Percentiles rank a stretch among this genome's conserved stretches.
Conservation (phyloP, 2,329 filamentous ascomycete genomes). For the Aspergillus phoenicis region DNA sequence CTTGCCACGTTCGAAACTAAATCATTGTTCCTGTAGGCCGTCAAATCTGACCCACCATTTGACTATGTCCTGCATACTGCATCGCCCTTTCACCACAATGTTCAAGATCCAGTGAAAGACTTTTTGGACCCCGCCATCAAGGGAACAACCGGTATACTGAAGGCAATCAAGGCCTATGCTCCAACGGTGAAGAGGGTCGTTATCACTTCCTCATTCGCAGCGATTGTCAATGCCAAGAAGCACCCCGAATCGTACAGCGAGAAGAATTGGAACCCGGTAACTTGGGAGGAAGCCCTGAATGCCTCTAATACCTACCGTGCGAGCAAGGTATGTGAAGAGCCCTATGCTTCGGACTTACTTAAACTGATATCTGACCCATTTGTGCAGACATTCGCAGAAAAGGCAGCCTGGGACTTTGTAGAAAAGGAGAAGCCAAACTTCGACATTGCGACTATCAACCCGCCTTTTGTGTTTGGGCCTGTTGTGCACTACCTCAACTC, state of each 20-base stretch:
- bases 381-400: slow-evolving; percentile 60
- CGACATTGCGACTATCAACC: slow-evolving; percentile 63
- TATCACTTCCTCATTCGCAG: slow-evolving; percentile 70
- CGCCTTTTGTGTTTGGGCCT: slow-evolving; percentile 65
- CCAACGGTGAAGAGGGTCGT: slow-evolving; percentile 72
- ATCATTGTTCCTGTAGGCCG: slow-evolving; percentile 41
- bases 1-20: slow-evolving; percentile 2
- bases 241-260: slow-evolving; percentile 42
- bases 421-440: slow-evolving; percentile 60
- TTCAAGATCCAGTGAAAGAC: slow-evolving; percentile 68
- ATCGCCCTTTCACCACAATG: slow-evolving; percentile 72
- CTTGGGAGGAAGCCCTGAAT: slow-evolving; percentile 43
- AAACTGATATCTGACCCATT: not conserved
- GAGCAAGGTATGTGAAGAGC: slow-evolving; percentile 51
- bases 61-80: slow-evolving; percentile 75
- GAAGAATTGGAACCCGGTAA: slow-evolving; percentile 48
- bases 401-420: slow-evolving; percentile 67
- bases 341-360: not conserved
- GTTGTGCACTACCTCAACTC: slow-evolving; percentile 65
- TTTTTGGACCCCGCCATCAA: slow-evolving; percentile 64
- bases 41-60: slow-evolving; percentile 65
- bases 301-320: slow-evolving; percentile 48
- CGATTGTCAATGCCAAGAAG: slow-evolving; percentile 56
- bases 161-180: slow-evolving; percentile 62
- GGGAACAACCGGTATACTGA: slow-evolving; percentile 64